Evolutionary conservation across 2,329 filamentous ascomycete species (phyloP), one percentile per base, ranked within the genome.

Genomic region (Epicoccum sorghinum): DNA sequence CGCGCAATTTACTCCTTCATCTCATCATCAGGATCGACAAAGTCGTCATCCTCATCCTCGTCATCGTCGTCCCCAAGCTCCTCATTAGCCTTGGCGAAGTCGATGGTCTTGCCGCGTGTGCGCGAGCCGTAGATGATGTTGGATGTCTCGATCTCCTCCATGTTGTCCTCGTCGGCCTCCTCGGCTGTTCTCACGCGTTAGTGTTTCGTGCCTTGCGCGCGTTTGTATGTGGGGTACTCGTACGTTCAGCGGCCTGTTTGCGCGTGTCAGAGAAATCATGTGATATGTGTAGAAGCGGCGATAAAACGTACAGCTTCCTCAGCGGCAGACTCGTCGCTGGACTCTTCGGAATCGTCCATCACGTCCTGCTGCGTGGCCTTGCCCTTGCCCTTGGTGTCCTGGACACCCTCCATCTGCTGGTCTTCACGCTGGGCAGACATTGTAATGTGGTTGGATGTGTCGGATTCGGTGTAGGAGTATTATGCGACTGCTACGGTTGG

Each of bases 51-150:
- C 0, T 95, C 91, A 27, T 93, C 88, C 12, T 91, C 89, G 4
- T 93, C 89, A 7, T 90, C 87, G n/a, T 86, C 85, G 60, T 82
- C 85, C 41, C 85, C 86, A 67, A 89, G 84, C 76, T 96, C 87
- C 77, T 89, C 83, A 24, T 91, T 91, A 18, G 93, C 93, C 81
- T 96, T 92, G 69, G 89, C 89, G 78, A 91, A 98, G 82, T 98
- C 91, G 74, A 98, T 97, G 71, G 87, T 84, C 77, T 91, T 90
- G 72, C 93, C 93, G 71, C 93, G 93, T 60, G 93, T 98, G 77
- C 95, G 93, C 61, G 82, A 84, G 55, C 79, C 75, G 36, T 49
- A 41, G 72, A 98, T 87, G 75, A 98, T 96, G 83, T 98, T 98
- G 75, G 85, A 85, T 52, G 85, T 81, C 73, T 96, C 91, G 75